A percentile compares a stretch with the other conserved stretches of the same genome.
Evolutionary conservation across 805 yeast species (phyloP).

Genomic region (Candida xyloterini): DNA sequence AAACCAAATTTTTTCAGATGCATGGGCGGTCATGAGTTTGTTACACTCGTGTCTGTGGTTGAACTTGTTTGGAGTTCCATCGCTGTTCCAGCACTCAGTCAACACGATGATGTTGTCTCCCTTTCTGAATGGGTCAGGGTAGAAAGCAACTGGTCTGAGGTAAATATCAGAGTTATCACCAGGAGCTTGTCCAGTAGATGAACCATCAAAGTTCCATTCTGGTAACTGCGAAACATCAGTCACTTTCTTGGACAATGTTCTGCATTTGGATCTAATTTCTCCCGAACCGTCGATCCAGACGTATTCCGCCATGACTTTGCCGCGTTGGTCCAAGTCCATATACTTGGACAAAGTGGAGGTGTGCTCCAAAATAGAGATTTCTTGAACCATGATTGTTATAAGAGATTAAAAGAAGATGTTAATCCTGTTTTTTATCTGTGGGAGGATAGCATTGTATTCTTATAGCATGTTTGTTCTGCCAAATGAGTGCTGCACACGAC

Average conservation of each 20-base stretch:
- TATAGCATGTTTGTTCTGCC: conserved; percentile 10
- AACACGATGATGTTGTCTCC: conserved; percentile 95
- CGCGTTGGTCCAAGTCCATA: conserved; percentile 78
- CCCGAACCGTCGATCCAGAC: conserved; percentile 97
- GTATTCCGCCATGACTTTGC: conserved; percentile 89
- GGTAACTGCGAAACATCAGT: conserved; percentile 81
- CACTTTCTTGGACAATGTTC: conserved; percentile 71
- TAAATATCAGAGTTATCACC: conserved; percentile 95
- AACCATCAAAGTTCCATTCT: conserved; percentile 99
- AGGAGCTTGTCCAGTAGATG: conserved; percentile 98
- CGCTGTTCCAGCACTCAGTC: conserved; percentile 97
- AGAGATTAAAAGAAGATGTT: conserved; percentile 2
- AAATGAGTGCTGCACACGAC: conserved; percentile 14
- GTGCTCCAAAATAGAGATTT: conserved; percentile 50
- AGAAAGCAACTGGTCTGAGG: conserved; percentile 91
- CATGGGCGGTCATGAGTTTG: conserved; percentile 91
- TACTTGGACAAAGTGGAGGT: conserved; percentile 82
- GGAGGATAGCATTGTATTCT: conserved; percentile 14
- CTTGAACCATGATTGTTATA: conserved; percentile 21
- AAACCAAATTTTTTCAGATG: conserved; percentile 85
- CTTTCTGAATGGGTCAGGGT: conserved; percentile 96
- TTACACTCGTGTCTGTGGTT: conserved; percentile 98
- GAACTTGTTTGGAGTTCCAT: conserved; percentile 97
- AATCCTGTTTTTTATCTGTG: conserved; percentile 1
- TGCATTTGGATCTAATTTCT: conserved; percentile 89